Evolutionary conservation across 805 yeast species (phyloP).

Genomic region (Zygotorulaspora chibaensis): DNA sequence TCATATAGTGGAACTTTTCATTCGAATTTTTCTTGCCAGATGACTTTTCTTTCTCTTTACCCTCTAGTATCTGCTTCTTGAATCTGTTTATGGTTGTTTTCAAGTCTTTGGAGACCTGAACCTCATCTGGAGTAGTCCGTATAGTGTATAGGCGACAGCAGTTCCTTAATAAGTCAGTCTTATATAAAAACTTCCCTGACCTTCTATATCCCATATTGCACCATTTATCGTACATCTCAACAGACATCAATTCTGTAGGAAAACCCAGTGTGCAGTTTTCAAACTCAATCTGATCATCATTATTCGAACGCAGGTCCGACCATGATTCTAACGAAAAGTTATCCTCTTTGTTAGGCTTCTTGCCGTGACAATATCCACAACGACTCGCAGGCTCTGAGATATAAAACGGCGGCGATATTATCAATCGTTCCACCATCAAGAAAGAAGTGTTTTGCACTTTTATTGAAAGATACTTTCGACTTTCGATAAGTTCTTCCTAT

Average conservation of each 20-base stretch:
- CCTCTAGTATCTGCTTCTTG: conserved; percentile 21
- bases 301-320: conserved; percentile 15
- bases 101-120: conserved; percentile 59
- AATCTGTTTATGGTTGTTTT: conserved; percentile 63
- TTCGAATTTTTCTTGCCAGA: conserved; percentile 5
- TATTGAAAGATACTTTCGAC: not conserved
- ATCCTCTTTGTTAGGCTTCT: conserved; percentile 38
- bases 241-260: conserved; percentile 43
- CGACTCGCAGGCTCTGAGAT: conserved; percentile 36
- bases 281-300: conserved; percentile 10
- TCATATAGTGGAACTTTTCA: conserved; percentile 28
- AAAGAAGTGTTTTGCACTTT: too few relatives aligned
- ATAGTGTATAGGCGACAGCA: conserved; percentile 83
- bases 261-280: conserved; percentile 37
- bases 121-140: conserved; percentile 48
- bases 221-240: conserved; percentile 54
- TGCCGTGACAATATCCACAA: conserved; percentile 76
- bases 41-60: not conserved
- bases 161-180: conserved; percentile 61
- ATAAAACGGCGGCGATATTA: conserved; percentile 45
- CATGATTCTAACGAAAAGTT: conserved; percentile 40
- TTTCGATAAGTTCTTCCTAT: too few relatives aligned
- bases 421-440: conserved; percentile 28
- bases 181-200: conserved; percentile 65
- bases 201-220: conserved; percentile 76